Base-by-base conservation (phyloP, 306 rosid species). In the Sechiopsis laciniata region DNA sequence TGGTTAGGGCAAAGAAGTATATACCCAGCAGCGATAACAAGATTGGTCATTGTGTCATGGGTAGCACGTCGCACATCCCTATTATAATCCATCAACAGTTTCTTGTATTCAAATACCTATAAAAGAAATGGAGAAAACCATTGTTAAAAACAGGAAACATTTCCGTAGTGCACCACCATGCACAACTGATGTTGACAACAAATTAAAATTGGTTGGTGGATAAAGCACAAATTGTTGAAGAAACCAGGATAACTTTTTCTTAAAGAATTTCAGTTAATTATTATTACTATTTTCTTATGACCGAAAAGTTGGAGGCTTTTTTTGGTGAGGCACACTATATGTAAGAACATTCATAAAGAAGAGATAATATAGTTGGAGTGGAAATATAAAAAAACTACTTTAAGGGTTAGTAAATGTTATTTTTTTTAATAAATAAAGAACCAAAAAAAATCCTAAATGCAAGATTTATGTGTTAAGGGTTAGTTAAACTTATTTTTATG, bases 1-100 rank as follows among this genome's bases (percentile, higher is more conserved):
- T 57, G 66, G 71, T 74, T 65, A 78, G 64, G 60, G 56, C 26
- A 78, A 80, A 70, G 50, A 78, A 80, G 80, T 83, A 79, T 88
- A 61, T 75, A 93, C 98, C 97, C 96, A 55, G 85, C 70, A 66
- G 82, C 70, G 53, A 78, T 80, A 63, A 90, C 97, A 77, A 93
- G 91, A 75, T 71, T 78, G 76, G 82, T 79, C 98, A 93, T 93
- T 70, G 96, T 87, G 55, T 93, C 97, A 79, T 93, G 96, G 71
- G 98, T 88, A 29, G 87, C 90, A 74, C 96, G 90, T 83, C 98
- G 85, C 55, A 93, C 97, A 56, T 93, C 98, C 84, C 97, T 88
- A 76, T 86, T 93, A 80, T 93, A 93, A 84, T 93, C 98, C 83
- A 90, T 85, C 91, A 93, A 81, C 80, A 93, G 84, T 82, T 81